Conservation (phyloP, 441 rosid genomes). For the Pelargonium australe region DNA sequence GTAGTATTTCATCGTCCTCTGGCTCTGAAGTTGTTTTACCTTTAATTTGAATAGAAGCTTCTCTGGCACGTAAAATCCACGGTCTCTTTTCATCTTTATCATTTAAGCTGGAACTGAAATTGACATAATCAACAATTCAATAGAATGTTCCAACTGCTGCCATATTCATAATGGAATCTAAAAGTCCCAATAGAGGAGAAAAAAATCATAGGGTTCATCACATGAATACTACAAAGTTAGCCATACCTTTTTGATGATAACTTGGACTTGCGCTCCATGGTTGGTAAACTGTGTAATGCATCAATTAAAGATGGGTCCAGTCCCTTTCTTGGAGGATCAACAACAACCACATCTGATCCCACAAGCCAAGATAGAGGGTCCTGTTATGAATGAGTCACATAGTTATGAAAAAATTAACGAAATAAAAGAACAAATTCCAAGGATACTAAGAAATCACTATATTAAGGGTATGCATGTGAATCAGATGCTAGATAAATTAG, state of each 20-base stretch:
- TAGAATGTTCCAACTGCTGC: slow-evolving; percentile 9
- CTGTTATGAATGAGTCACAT: slow-evolving; percentile 32
- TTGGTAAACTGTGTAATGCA: slow-evolving; percentile 50
- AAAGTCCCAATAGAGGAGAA: not conserved
- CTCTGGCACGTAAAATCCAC: slow-evolving; percentile 82
- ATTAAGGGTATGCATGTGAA: not conserved
- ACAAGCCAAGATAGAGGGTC: slow-evolving; percentile 82
- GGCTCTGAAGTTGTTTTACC: slow-evolving; percentile 28
- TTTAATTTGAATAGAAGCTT: slow-evolving; percentile 60
- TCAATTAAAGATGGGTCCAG: slow-evolving; percentile 64
- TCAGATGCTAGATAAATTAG: not conserved
- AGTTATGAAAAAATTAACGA: slow-evolving; percentile 10
- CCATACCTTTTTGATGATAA: slow-evolving; percentile 46
- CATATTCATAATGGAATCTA: slow-evolving; percentile 9
- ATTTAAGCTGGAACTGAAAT: slow-evolving; percentile 34
- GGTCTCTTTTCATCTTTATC: slow-evolving; percentile 87
- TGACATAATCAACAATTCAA: slow-evolving; percentile 12
- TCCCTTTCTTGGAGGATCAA: slow-evolving; percentile 97
- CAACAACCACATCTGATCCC: slow-evolving; percentile 79
- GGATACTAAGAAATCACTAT: too few species aligned
- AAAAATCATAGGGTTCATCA: not conserved
- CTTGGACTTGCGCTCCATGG: slow-evolving; percentile 40
- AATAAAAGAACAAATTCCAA: not conserved
- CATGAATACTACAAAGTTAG: slow-evolving; percentile 16
- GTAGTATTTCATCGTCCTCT: slow-evolving; percentile 43